Base-by-base conservation (phyloP, 2,329 filamentous ascomycete species). In the Trichoderma endophyticum region DNA sequence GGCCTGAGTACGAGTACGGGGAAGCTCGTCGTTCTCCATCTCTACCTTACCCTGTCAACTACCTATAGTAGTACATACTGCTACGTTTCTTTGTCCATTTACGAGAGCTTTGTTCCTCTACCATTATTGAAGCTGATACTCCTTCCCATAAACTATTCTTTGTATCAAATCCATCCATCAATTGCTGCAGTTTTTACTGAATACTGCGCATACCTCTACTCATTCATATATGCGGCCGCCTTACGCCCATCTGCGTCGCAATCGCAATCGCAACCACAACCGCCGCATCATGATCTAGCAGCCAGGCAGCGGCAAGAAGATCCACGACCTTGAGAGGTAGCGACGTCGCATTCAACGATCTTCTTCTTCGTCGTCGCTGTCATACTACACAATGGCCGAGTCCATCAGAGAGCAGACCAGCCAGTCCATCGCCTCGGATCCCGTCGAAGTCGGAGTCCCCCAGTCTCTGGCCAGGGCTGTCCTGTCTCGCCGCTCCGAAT, bases 401-500 rank as follows among this genome's bases (percentile, higher is more conserved):
- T 71, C 77, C 32, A 72, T 75, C 6, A 78, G 76, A n/a, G 75
- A 77, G 72, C 76, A 78, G 57, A 80, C 81, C 8, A 75, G 77
- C 18, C 76, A 77, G 61, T 83, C 83, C 26, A 77, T 77, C 61
- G 75, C 73, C 21, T 81, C 82, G 39, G 86, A 88, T 21, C 79
- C 82, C 9, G 81, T 81, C 69, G 86, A 89, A 48, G 76, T 83
- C 2, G 76, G 75, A 24, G 80, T 83, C 48, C 88, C 86, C 1
- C 84, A 86, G 68, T 90, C 89, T 4, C 86, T 92, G n/a, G 88
- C 88, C 60, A 85, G 84, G 73, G 88, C 89, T 34, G 84, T 98
- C 51, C 88, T 91, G 78, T 90, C 92, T 51, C 89, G 96, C 69
- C 89, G 91, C 77, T 83, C 88, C 63, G 95, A 98, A 80, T 99